Evolutionary conservation across 1,284 basidiomycete genomes (phyloP), one percentile per base, ranked within the genome.

Genomic region (Papiliotrema nemorosa): DNA sequence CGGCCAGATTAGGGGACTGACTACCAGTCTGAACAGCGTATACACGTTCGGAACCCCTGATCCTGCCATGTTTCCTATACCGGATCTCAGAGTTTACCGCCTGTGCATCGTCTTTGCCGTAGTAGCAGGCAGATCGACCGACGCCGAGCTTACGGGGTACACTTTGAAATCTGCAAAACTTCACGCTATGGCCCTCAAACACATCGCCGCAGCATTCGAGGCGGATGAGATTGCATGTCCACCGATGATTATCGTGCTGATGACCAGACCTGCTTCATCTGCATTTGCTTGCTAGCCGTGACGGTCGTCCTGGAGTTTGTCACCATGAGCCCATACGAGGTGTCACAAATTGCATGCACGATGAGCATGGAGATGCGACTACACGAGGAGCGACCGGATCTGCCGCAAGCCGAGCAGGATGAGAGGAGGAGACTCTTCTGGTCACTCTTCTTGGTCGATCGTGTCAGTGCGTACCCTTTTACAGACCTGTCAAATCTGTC

Each of bases 391-490:
- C 44, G 51, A 14, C 33, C 37, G 14, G 34, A 13, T 9, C 29
- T 54, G 24, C 29, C 49, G 22, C 12, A 22, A 20, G 24, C 40
- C 20, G 36, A 35, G 18, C 53, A 47, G 33, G 49, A 54, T 7
- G 36, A 41, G n/a, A 27, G 49, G 10, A 46, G 49, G 20, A 22
- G 45, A 29, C 20, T 54, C 16, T 54, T 54, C 40, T 54, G 53
- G 53, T 43, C 44, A 3, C 24, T 54, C 29, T 47, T 50, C 27
- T 47, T 34, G 13, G 24, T 45, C 38, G 53, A 54, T 22, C 33
- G 52, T 20, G 41, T 22, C 5, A 22, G 38, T 40, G 38, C 20
- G 38, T 22, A 24, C 35, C 6, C 6, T 16, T 36, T 5, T 6
- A 36, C n/a, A 10, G 35, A 5, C 21, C 35, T 5, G 14, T 6